Base-by-base conservation (phyloP, 2,329 filamentous ascomycete genomes). In the Grosmannia penicillata region DNA sequence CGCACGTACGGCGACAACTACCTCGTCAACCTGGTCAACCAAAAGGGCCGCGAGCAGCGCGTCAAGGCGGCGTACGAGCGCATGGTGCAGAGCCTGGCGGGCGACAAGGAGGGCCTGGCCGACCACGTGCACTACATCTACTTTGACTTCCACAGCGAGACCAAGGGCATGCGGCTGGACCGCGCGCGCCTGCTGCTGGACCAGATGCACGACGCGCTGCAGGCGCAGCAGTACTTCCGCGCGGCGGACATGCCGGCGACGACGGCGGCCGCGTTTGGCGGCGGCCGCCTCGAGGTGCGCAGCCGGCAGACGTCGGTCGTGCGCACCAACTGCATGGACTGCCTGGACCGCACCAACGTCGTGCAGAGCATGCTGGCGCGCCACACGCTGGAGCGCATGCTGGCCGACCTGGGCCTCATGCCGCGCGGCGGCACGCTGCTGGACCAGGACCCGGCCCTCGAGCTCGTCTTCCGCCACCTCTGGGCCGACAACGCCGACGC, bases 401-500 rank as follows among this genome's bases (percentile, higher is more conserved):
- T 98, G 41, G 72, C 78, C 45, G 89, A 96, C 49, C 63, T 85
- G 4, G 87, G 87, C 26, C 63, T 95, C 37, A 72, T 96, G 50
- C 60, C 72, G 37, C 72, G 75, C 21, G 86, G 86, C 39, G 75
- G 89, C 51, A 77, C 71, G 18, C 87, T 91, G 49, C 76, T 78
- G 30, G 65, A 70, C 41, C 82, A 86, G 50, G 85, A 95, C 52
- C 63, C 70, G 11, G 73, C 70, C 1, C 98, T 98, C 55, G 87
- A 95, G 58, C 68, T 81, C 50, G 65, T 96, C 42, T 98, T 96
- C 73, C 84, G 91, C 48, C 96, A 96, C 58, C 69, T 96, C 14
- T 98, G 91, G 91, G 91, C 91, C 23, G 91, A 98, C 60, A 98
- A 98, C 52, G 91, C 93, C 40, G 91, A 98, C 56, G 81, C 93